Conservation (phyloP, 352 stramenopile genomes). For the Pythium plurisporium region DNA sequence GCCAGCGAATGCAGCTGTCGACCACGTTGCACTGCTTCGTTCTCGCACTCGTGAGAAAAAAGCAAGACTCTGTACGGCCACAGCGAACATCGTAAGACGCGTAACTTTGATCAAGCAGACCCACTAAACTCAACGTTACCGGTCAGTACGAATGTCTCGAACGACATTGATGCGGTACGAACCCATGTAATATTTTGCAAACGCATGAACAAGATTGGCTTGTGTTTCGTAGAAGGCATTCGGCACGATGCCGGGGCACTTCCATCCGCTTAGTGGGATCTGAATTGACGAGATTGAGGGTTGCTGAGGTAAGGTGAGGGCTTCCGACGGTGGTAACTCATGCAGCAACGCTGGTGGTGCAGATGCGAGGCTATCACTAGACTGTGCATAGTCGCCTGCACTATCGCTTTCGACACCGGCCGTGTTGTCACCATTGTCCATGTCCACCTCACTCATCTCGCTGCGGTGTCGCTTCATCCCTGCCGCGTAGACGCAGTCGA, state of each 20-base stretch:
- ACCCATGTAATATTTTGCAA: conserved; percentile 66
- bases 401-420: background rate
- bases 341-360: too few species aligned
- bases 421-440: conserved; percentile 9
- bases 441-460: background rate
- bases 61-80: conserved; percentile 70
- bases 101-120: background rate
- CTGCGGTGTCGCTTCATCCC: conserved; percentile 9
- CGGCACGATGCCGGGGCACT: conserved; percentile 52
- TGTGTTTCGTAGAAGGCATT: conserved; percentile 48
- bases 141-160: conserved; percentile 56
- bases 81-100: background rate
- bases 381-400: background rate
- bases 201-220: conserved; percentile 49
- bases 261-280: conserved; percentile 50
- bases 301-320: too few species aligned
- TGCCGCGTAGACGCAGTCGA: background rate
- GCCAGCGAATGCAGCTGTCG: conserved; percentile 40
- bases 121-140: too few species aligned
- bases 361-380: too few species aligned
- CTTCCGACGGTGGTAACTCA: too few species aligned
- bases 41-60: conserved; percentile 68
- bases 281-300: too few species aligned
- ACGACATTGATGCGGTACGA: conserved; percentile 60
- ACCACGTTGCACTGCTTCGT: conserved; percentile 44